Evolutionary conservation across 148 eudicot species (phyloP).

Genomic region (Simmondsia chinensis): DNA sequence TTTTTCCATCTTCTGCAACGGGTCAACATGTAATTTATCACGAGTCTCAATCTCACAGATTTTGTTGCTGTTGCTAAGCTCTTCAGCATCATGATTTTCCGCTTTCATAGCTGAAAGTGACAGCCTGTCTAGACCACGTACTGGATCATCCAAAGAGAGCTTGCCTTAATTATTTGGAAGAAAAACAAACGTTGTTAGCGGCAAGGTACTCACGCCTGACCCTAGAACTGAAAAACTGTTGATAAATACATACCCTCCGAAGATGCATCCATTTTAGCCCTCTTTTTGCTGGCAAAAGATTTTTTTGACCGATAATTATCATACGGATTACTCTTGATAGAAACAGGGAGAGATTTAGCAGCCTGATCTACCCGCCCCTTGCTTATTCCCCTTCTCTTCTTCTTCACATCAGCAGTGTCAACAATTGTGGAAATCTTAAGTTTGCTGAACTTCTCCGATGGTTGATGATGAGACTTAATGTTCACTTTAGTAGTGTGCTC

Average conservation of each 20-base stretch:
- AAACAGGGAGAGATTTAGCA: conserved; percentile 6
- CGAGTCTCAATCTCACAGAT: conserved; percentile 7
- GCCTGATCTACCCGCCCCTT: conserved; percentile 11
- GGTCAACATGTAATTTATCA: conserved; percentile 9
- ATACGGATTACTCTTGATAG: conserved; percentile 12
- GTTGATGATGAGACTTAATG: conserved; percentile 13
- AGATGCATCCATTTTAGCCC: conserved; percentile 11
- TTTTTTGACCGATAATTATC: conserved; percentile 10
- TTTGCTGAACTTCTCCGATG: conserved; percentile 27
- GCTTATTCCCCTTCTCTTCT: conserved; percentile 12
- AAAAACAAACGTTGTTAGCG: too few relatives aligned
- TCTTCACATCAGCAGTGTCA: conserved; percentile 17
- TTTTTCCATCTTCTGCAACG: conserved; percentile 17
- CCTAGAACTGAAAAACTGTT: too few relatives aligned
- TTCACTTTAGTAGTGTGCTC: conserved; percentile 22
- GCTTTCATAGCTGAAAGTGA: conserved; percentile 4
- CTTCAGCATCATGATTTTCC: conserved; percentile 18
- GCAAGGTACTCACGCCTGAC: too few relatives aligned
- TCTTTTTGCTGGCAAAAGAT: conserved; percentile 11
- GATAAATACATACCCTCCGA: conserved; percentile 29
- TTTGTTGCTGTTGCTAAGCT: conserved; percentile 13
- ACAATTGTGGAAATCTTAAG: conserved; percentile 11
- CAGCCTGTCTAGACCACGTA: conserved; percentile 14
- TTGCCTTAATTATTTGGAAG: conserved; percentile 7
- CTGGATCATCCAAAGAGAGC: conserved; percentile 13